Evolutionary conservation across 768 basidiomycete genomes (phyloP).

Genomic region (Russula virescens): DNA sequence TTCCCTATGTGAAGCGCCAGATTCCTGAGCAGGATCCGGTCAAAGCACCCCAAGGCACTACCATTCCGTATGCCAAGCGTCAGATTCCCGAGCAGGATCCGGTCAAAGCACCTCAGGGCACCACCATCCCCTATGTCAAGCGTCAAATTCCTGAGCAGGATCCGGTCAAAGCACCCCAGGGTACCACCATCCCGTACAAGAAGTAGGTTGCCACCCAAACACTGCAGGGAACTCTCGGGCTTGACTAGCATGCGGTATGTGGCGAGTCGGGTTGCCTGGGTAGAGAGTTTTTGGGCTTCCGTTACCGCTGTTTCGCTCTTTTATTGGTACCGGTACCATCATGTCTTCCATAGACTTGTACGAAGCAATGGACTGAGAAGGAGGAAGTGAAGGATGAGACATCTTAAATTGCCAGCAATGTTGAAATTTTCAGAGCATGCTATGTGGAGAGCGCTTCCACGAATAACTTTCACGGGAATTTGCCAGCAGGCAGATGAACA

Average conservation of each 20-base stretch:
- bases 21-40: neutral
- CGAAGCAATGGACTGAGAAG: constrained; percentile 7
- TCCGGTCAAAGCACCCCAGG: neutral
- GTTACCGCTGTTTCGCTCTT: constrained; percentile 3
- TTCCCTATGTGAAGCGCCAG: neutral
- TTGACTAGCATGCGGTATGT: neutral
- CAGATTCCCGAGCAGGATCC: constrained; percentile 21
- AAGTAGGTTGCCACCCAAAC: constrained; percentile 25
- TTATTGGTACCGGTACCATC: constrained; percentile 4
- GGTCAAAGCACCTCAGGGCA: neutral
- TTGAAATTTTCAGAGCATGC: too few species aligned
- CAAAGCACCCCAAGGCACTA: neutral
- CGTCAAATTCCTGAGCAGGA: neutral
- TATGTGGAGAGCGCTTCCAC: too few species aligned
- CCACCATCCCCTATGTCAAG: neutral
- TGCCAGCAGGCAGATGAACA: too few species aligned
- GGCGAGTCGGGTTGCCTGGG: constrained; percentile 11
- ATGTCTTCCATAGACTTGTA: constrained; percentile 7
- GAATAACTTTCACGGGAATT: too few species aligned
- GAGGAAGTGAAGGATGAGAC: neutral
- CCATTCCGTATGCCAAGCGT: neutral
- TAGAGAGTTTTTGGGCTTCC: neutral
- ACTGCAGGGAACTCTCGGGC: neutral
- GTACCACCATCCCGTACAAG: too few species aligned
- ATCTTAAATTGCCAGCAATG: neutral